Evolutionary conservation across 2,329 filamentous ascomycete genomes (phyloP), one percentile per base, ranked within the genome.

Genomic region (Alternaria sp.): DNA sequence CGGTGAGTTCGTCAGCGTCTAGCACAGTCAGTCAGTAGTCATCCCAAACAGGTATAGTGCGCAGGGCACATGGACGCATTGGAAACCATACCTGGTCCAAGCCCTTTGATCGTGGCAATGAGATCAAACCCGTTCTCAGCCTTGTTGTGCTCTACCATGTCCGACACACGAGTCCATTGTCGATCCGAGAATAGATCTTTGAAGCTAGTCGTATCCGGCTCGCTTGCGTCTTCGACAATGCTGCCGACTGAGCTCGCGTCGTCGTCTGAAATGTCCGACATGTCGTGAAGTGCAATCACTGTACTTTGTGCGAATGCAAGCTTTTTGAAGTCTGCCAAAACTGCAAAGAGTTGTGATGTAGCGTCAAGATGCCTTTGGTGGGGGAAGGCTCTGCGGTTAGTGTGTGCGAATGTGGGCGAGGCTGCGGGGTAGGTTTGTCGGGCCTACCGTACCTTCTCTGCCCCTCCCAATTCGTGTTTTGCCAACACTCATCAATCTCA

Each of bases 131-230:
- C 58, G 32, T 77, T 69, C 48, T 74, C 71, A 22, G 64, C 53
- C 10, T 63, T 66, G 63, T 72, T 72, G 54, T 78, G 73, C 38
- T 64, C 45, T 32, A 71, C 64, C 73, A 78, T 73, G 0, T 73
- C 72, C 9, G 65, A 46, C 3, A 75, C 70, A 4, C 68, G 65
- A 54, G 60, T 66, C 55, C 64, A 77, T 64, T 75, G 70, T 59
- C 72, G 62, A n/a, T 74, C 69, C 61, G 74, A 78, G 54, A 78
- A 78, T 34, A 78, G 64, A 54, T 74, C 76, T 59, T 77, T 75
- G 72, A 78, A 78, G 8, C 60, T 72, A 27, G 73, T 74, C 41
- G 71, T 74, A 63, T 78, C 75, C 12, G 74, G 71, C 64, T 78
- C 75, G 64, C 74, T 77, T 55, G 63, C 68, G 44, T 77, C 75